These are phyloP conservation scores for Lodderomyces theae DNA, from an alignment of 1,139 yeast genomes.

Conservation along the genomic window DNA sequence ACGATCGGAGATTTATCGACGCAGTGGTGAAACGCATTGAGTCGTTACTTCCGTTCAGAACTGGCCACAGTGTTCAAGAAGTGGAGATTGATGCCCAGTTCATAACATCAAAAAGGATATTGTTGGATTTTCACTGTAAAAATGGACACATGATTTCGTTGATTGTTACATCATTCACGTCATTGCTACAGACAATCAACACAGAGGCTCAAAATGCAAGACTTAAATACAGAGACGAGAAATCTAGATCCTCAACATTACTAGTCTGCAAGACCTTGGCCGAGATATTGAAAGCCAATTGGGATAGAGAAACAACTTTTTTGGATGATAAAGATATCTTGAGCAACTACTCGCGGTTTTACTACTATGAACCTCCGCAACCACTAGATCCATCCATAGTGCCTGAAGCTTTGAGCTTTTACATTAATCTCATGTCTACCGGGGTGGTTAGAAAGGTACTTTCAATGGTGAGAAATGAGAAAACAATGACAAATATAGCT, in stretches of 20 bases:
- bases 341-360: slow-evolving; percentile 22
- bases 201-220: slow-evolving; percentile 26
- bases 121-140: slow-evolving; percentile 22
- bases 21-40: slow-evolving; percentile 28
- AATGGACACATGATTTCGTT: slow-evolving; percentile 17
- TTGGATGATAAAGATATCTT: slow-evolving; percentile 19
- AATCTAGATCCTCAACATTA: slow-evolving; percentile 32
- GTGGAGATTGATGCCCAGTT: slow-evolving; percentile 45
- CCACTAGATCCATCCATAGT: slow-evolving; percentile 18
- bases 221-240: slow-evolving; percentile 33
- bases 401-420: slow-evolving; percentile 19
- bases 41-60: slow-evolving; percentile 37
- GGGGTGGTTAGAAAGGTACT: slow-evolving; percentile 22
- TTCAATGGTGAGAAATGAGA: slow-evolving; percentile 21
- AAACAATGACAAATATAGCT: slow-evolving; percentile 12
- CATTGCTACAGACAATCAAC: slow-evolving; percentile 25
- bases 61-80: slow-evolving; percentile 42
- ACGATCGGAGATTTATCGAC: slow-evolving; percentile 4
- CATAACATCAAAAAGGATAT: slow-evolving; percentile 29
- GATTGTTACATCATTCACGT: slow-evolving; percentile 15
- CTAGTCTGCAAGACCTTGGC: slow-evolving; percentile 33
- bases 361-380: slow-evolving; percentile 23
- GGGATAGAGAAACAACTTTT: slow-evolving; percentile 23
- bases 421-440: slow-evolving; percentile 22
- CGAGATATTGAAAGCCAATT: slow-evolving; percentile 27